A percentile compares a stretch with the other conserved stretches of the same genome.
These are phyloP conservation scores for Agaricus subrufescens DNA, from an alignment of 768 basidiomycete genomes.

Conservation along the genomic window DNA sequence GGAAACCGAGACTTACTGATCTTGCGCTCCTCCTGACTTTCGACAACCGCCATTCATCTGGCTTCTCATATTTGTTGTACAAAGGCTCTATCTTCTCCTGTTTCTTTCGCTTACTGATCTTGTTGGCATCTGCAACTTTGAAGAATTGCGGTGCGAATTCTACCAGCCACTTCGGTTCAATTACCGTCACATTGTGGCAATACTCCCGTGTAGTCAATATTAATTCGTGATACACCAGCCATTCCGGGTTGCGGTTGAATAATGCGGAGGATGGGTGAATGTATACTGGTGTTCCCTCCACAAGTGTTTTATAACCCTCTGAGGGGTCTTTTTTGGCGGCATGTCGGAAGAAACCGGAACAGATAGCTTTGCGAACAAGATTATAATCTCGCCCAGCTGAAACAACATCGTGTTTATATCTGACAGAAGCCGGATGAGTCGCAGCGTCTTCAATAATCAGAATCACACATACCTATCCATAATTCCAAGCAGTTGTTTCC, in stretches of 20 bases:
- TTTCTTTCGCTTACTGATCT: constrained; percentile 94
- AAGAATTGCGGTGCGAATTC: constrained; percentile 99
- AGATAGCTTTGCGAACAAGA: constrained; percentile 89
- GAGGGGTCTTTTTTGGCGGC: constrained; percentile 98
- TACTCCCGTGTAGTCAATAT: constrained; percentile 96
- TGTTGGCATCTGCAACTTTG: constrained; percentile 96
- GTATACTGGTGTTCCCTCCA: constrained; percentile 98
- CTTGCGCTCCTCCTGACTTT: constrained; percentile 90
- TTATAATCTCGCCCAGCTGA: constrained; percentile 93
- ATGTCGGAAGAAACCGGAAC: constrained; percentile 96
- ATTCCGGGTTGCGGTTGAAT: constrained; percentile 96
- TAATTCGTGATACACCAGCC: constrained; percentile 94
- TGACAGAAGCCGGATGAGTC: constrained; percentile 21
- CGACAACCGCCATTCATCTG: constrained; percentile 91
- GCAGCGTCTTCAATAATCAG: not conserved
- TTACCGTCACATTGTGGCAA: constrained; percentile 87
- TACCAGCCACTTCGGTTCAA: constrained; percentile 98
- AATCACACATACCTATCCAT: constrained; percentile 83
- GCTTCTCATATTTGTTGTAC: constrained; percentile 93
- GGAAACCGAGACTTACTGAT: constrained; percentile 43
- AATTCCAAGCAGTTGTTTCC: constrained; percentile 96
- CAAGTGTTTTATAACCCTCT: constrained; percentile 97
- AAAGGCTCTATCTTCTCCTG: constrained; percentile 97
- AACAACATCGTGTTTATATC: constrained; percentile 95
- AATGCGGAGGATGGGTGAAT: constrained; percentile 96